Percentiles rank a stretch among this genome's conserved stretches.
Conservation (phyloP, 305 asterid genomes). For the Stenogyne calaminthoides region DNA sequence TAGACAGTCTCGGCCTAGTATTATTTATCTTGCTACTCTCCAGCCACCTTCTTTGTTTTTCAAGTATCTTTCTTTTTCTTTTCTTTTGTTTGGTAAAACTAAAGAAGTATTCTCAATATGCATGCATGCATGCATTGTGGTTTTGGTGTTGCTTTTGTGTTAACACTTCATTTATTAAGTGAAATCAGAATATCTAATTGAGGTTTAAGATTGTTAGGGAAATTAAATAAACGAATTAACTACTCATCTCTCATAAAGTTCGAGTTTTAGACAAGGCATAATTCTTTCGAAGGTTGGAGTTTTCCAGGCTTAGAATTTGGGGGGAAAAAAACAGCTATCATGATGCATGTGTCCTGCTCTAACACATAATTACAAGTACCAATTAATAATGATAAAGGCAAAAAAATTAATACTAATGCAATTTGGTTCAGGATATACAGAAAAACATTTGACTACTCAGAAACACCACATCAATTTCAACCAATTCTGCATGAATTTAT, state of each 20-base stretch:
- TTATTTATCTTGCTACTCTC: not conserved
- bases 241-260: too few species aligned
- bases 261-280: too few species aligned
- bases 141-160: too few species aligned
- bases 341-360: not conserved
- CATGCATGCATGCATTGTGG: too few species aligned
- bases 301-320: too few species aligned
- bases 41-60: conserved; percentile 8
- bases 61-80: not conserved
- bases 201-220: too few species aligned
- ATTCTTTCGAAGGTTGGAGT: too few species aligned
- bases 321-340: not conserved
- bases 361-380: not conserved
- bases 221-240: too few species aligned
- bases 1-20: conserved; percentile 20
- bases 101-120: too few species aligned
- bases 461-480: conserved; percentile 31
- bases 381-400: not conserved
- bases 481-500: conserved; percentile 30
- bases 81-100: too few species aligned
- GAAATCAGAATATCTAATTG: too few species aligned
- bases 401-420: not conserved
- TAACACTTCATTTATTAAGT: too few species aligned
- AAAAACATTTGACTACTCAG: conserved; percentile 29
- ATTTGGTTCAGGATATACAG: not conserved